Conservation (phyloP, 2,329 filamentous ascomycete genomes). For the Apiospora phragmitis region DNA sequence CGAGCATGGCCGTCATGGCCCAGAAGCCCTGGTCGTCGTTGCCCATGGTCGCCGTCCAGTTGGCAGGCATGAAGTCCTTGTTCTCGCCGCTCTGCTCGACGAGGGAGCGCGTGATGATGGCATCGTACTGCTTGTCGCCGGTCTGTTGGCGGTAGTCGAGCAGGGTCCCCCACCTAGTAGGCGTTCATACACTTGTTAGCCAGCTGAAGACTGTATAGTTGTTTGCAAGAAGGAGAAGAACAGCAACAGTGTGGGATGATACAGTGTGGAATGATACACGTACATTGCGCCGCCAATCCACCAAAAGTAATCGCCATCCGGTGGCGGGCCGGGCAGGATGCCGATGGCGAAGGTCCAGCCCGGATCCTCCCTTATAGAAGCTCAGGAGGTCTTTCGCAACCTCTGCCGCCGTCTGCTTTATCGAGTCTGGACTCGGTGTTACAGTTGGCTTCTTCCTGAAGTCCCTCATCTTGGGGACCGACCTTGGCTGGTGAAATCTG, state of each 20-base stretch:
- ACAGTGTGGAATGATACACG: not conserved
- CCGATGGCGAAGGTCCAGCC: conserved; percentile 33
- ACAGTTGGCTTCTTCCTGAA: not conserved
- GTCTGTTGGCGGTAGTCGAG: conserved; percentile 43
- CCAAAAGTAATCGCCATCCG: conserved; percentile 38
- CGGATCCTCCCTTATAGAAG: conserved; percentile 31
- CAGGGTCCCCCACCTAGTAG: conserved; percentile 25
- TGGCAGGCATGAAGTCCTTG: conserved; percentile 50
- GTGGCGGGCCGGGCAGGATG: conserved; percentile 32
- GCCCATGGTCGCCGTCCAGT: conserved; percentile 44
- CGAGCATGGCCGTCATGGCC: conserved; percentile 57
- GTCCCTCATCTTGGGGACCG: not conserved
- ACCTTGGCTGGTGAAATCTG: not conserved
- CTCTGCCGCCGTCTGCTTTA: conserved; percentile 10
- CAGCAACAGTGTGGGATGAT: no score
- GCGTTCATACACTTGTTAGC: not conserved
- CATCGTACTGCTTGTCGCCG: conserved; percentile 52
- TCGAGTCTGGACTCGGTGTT: conserved; percentile 13
- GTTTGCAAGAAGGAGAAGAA: no score
- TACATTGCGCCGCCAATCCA: conserved; percentile 30
- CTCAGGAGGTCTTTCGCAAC: conserved; percentile 32
- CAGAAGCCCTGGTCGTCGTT: conserved; percentile 65
- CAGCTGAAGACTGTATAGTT: no score
- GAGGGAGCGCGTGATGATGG: conserved; percentile 39
- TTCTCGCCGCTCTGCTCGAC: conserved; percentile 48